Percentiles rank a stretch among this genome's conserved stretches.
Evolutionary conservation across 495 filamentous ascomycete genomes (phyloP).

Genomic region (Xylona heveae): DNA sequence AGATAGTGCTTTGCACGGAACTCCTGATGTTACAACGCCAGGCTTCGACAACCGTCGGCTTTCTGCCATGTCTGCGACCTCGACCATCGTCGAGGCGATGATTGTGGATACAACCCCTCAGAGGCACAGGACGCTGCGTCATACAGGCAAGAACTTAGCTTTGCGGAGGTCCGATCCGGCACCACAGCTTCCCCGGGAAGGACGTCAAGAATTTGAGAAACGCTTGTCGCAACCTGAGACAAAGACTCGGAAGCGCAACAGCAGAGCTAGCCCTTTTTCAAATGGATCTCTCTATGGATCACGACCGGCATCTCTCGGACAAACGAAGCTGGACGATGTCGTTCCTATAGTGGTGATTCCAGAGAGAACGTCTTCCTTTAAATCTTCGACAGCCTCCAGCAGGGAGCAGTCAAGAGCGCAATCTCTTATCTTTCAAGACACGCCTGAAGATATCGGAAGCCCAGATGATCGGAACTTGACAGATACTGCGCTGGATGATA

Average conservation of each 20-base stretch:
- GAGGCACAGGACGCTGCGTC: slow-evolving; percentile 38
- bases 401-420: slow-evolving; percentile 18
- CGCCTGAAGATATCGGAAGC: too few species aligned
- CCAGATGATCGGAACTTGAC: too few species aligned
- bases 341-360: slow-evolving; percentile 58
- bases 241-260: slow-evolving; percentile 23
- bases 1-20: slow-evolving; percentile 10
- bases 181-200: too few species aligned
- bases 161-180: neutral
- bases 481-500: slow-evolving; percentile 15
- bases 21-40: slow-evolving; percentile 19
- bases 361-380: slow-evolving; percentile 41
- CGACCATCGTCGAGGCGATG: slow-evolving; percentile 49
- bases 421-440: too few species aligned
- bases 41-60: slow-evolving; percentile 23
- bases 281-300: too few species aligned
- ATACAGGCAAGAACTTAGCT: slow-evolving; percentile 32
- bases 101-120: slow-evolving; percentile 38
- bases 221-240: too few species aligned
- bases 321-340: slow-evolving; percentile 31
- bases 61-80: slow-evolving; percentile 42
- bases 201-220: too few species aligned
- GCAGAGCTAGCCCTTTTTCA: slow-evolving; percentile 35
- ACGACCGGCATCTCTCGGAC: slow-evolving; percentile 26
- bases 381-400: slow-evolving; percentile 23